Evolutionary conservation across 306 rosid species (phyloP), one percentile per base, ranked within the genome.

Genomic region (Fragaria vesca): DNA sequence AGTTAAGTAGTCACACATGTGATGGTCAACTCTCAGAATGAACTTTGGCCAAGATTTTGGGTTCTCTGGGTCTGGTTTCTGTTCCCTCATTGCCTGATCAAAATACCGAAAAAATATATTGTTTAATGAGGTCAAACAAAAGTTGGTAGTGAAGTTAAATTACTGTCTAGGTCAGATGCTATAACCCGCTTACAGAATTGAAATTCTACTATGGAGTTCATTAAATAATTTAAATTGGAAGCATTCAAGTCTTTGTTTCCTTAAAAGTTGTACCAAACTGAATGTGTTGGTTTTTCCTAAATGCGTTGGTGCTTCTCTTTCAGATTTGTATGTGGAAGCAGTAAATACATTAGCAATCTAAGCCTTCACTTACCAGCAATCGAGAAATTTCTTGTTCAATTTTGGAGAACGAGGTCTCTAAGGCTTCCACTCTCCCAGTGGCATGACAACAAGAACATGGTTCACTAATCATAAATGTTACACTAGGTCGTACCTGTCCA

Each of bases 341-440:
- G 24, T 65, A 74, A 34, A 66, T 61, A 76, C 51, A 75, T 12
- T 43, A 9, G 60, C 54, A 60, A 26, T 28, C 50, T 72, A 42
- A 71, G 38, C 50, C 62, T 85, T 45, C 43, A 92, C 97, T 91
- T 86, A 95, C 97, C 63, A 95, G 93, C 78, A 85, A 72, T 81
- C 95, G 90, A 80, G 93, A 87, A 72, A 95, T 88, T 91, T 95
- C 96, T 83, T 91, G 97, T 88, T 95, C 99, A 75, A 95, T 95
- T 83, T 95, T 95, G 24, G 97, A 93, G 89, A 91, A 95, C 61
- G 94, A 89, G 3, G 99, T 95, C 85, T 95, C 97, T 70, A 95
- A 76, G 73, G 97, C 97, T 91, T 95, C 99, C 57, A 95, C 96
- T 87, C 99, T 91, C 77, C 99, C 99, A 38, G 97, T 89, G 79